phyloP scores from a whole-genome alignment of 1,284 basidiomycete genomes.

The Malassezia psittaci region DNA sequence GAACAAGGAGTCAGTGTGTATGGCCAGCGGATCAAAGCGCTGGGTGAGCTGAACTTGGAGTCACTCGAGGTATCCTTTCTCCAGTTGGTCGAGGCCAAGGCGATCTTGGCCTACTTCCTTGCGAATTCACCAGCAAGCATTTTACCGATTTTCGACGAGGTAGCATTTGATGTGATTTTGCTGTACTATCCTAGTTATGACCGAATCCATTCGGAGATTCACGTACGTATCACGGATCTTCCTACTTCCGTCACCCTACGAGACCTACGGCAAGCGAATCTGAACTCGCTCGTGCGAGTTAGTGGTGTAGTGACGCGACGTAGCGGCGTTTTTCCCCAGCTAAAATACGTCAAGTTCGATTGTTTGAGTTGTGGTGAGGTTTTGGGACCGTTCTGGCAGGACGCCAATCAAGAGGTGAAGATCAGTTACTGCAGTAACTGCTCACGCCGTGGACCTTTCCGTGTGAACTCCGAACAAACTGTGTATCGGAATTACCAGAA shows the following conservation, averaged over 20 bases:
- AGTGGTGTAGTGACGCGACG: slow-evolving; percentile 93
- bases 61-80: slow-evolving; percentile 93
- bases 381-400: slow-evolving; percentile 94
- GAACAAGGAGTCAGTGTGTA: slow-evolving; percentile 84
- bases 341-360: slow-evolving; percentile 99
- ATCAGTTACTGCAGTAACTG: slow-evolving; percentile 79
- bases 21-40: slow-evolving; percentile 78
- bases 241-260: slow-evolving; percentile 80
- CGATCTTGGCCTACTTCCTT: slow-evolving; percentile 92
- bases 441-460: slow-evolving; percentile 85
- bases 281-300: slow-evolving; percentile 91
- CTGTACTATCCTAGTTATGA: slow-evolving; percentile 93
- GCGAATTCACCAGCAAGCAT: slow-evolving; percentile 87
- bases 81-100: slow-evolving; percentile 78
- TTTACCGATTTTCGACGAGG: slow-evolving; percentile 88
- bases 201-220: slow-evolving; percentile 93
- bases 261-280: slow-evolving; percentile 78
- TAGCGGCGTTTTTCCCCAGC: slow-evolving; percentile 91
- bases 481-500: slow-evolving; percentile 98
- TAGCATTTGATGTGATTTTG: slow-evolving; percentile 83
- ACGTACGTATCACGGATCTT: slow-evolving; percentile 89
- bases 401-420: slow-evolving; percentile 83
- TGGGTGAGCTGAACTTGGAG: slow-evolving; percentile 94
- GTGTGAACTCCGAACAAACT: slow-evolving; percentile 96
- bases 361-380: slow-evolving; percentile 71